Base-by-base conservation (phyloP, 768 basidiomycete genomes). In the Agaricus subrufescens region DNA sequence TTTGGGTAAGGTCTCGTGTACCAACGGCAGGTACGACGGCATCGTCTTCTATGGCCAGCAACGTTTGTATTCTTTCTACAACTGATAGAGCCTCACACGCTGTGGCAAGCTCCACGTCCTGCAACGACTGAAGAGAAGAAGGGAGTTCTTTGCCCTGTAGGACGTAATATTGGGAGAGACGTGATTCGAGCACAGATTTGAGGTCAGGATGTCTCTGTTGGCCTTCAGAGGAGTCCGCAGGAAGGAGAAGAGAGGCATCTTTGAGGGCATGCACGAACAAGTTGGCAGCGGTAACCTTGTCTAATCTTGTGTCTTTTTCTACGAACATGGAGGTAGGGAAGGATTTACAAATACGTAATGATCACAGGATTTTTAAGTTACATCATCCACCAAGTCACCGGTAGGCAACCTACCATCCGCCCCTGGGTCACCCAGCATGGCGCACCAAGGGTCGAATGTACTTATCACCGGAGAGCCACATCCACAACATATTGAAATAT, bases 1-100 rank as follows among this genome's bases (percentile, higher is more conserved):
- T 66, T 57, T 81, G 71, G 4, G 74, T 69, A 30, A 91, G 66
- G 67, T 93, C 90, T 50, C 86, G 80, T 1, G 85, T 80, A 0
- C 89, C 90, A 54, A 92, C 71, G 11, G 73, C 63, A 31, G 76
- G 75, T 43, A 56, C 56, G 34, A 37, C 45, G 30, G 25, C 45
- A 25, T 62, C 46, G 47, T 47, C 54, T 42, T 61, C 45, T 49
- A 54, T 53, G 19, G 49, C 49, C 25, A 46, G 40, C 23, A 57
- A 49, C 26, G 30, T 34, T 38, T 57, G 58, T 26, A 83, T 69
- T 8, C 69, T 67, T 58, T 76, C 69, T 5, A 89, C 57, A 19
- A 82, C 68, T 31, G 66, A 66, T 15, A 89, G 67, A 1, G 86
- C 79, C 63, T 81, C 80, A 39, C 69, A 71, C 15, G 84, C 86